A percentile compares a stretch with the other conserved stretches of the same genome.
These are phyloP conservation scores for Hibiscus tridactylites DNA, from an alignment of 345 rosid genomes.

Conservation along the genomic window DNA sequence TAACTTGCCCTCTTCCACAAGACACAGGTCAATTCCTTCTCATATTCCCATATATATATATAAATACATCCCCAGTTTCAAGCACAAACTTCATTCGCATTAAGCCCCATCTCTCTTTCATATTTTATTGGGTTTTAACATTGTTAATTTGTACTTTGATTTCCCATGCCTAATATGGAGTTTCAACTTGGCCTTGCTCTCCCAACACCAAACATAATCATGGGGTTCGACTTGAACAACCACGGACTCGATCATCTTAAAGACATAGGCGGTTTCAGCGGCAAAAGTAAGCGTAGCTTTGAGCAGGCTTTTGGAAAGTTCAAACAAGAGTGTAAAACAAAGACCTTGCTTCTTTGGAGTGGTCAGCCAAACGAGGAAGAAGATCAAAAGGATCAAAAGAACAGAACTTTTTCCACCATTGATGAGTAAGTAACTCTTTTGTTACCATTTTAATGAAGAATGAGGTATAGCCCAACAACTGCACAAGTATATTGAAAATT, in stretches of 20 bases:
- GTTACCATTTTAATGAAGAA: background rate
- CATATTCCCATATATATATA: background rate
- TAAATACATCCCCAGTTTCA: background rate
- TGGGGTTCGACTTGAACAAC: slow-evolving; percentile 16
- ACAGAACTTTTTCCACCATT: slow-evolving; percentile 18
- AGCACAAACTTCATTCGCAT: slow-evolving; percentile 10
- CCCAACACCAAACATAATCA: slow-evolving; percentile 11
- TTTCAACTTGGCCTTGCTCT: slow-evolving; percentile 44
- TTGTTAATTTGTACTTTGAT: background rate
- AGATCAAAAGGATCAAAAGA: slow-evolving; percentile 23
- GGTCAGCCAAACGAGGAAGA: slow-evolving; percentile 52
- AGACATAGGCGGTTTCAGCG: slow-evolving; percentile 2
- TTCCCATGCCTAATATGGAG: slow-evolving; percentile 27
- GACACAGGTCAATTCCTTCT: slow-evolving; percentile 15
- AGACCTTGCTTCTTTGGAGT: slow-evolving; percentile 31
- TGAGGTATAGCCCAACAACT: no score
- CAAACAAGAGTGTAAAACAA: background rate
- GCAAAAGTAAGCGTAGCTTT: slow-evolving; percentile 24
- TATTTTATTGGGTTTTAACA: background rate
- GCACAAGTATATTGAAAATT: no score
- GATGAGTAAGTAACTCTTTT: slow-evolving; percentile 34
- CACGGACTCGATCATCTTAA: background rate
- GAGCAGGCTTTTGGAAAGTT: slow-evolving; percentile 22
- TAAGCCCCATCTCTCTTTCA: background rate
- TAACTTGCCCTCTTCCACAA: slow-evolving; percentile 18